Conservation (phyloP, 2,329 filamentous ascomycete genomes). For the Coniochaeta sp. region DNA sequence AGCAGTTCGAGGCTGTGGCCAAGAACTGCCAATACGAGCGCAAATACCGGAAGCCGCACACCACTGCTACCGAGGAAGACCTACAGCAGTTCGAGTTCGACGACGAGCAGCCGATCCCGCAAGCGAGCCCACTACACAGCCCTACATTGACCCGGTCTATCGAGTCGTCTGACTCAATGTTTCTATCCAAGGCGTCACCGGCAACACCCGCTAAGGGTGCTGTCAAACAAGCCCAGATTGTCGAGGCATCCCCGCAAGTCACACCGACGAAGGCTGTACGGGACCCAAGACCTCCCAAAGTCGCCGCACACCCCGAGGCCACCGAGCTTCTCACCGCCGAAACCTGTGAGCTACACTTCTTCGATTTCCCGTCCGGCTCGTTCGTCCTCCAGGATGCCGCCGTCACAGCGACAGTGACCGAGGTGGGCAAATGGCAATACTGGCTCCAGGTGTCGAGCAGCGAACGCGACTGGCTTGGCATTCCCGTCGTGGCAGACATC, state of each 20-base stretch:
- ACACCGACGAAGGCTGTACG: slow-evolving; percentile 24
- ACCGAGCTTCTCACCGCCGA: slow-evolving; percentile 70
- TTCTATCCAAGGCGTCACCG: slow-evolving; percentile 37
- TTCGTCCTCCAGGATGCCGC: slow-evolving; percentile 74
- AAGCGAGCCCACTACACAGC: slow-evolving; percentile 55
- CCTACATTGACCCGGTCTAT: slow-evolving; percentile 48
- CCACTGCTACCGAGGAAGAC: slow-evolving; percentile 74
- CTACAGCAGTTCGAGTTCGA: slow-evolving; percentile 77
- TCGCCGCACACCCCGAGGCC: slow-evolving; percentile 45
- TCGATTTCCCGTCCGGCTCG: slow-evolving; percentile 79
- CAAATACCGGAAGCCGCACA: slow-evolving; percentile 76
- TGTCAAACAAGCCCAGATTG: slow-evolving; percentile 32
- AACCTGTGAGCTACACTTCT: slow-evolving; percentile 81
- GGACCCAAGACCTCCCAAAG: slow-evolving; percentile 17
- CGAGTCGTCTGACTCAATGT: slow-evolving; percentile 51
- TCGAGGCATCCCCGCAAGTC: slow-evolving; percentile 15
- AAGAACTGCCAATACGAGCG: slow-evolving; percentile 96
- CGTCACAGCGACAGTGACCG: slow-evolving; percentile 73
- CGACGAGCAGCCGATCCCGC: slow-evolving; percentile 55
- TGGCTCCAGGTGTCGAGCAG: slow-evolving; percentile 81
- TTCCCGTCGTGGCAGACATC: slow-evolving; percentile 78
- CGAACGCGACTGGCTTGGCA: slow-evolving; percentile 74
- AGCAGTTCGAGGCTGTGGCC: slow-evolving; percentile 74
- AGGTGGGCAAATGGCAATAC: slow-evolving; percentile 88
- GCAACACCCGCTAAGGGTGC: slow-evolving; percentile 41